phyloP scores from a whole-genome alignment of 192 early-diverging fungal genomes.

The Entrophospora sp. region DNA sequence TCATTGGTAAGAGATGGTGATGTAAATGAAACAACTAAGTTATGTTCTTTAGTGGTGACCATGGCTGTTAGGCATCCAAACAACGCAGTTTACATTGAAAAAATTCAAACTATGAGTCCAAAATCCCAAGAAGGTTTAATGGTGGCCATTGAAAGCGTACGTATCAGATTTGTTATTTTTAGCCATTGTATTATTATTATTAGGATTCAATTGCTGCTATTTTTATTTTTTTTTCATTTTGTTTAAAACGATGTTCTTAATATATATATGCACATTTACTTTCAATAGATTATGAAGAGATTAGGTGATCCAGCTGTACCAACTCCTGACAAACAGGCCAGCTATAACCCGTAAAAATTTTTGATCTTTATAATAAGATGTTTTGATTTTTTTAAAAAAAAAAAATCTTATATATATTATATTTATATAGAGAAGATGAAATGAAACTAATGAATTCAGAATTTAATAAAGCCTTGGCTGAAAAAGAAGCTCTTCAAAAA shows the following conservation, averaged over 20 bases:
- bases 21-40: constrained; percentile 58
- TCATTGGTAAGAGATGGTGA: constrained; percentile 78
- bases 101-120: constrained; percentile 67
- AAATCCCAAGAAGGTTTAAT: constrained; percentile 78
- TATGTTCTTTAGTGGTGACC: constrained; percentile 75
- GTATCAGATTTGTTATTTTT: neutral
- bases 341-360: too few species aligned
- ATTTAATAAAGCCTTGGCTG: constrained; percentile 35
- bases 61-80: constrained; percentile 80
- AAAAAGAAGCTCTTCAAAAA: constrained; percentile 56
- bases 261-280: too few species aligned
- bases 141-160: constrained; percentile 80
- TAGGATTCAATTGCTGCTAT: constrained; percentile 9
- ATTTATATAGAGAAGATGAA: neutral
- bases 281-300: constrained; percentile 17
- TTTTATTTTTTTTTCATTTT: neutral
- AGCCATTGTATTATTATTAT: too few species aligned
- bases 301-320: neutral
- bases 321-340: neutral
- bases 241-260: too few species aligned
- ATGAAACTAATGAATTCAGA: constrained; percentile 18
- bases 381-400: constrained; percentile 9
- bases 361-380: neutral
- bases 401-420: neutral
- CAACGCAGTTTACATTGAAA: constrained; percentile 77